Evolutionary conservation across 441 rosid species (phyloP).

Genomic region (Populus trichocarpa): DNA sequence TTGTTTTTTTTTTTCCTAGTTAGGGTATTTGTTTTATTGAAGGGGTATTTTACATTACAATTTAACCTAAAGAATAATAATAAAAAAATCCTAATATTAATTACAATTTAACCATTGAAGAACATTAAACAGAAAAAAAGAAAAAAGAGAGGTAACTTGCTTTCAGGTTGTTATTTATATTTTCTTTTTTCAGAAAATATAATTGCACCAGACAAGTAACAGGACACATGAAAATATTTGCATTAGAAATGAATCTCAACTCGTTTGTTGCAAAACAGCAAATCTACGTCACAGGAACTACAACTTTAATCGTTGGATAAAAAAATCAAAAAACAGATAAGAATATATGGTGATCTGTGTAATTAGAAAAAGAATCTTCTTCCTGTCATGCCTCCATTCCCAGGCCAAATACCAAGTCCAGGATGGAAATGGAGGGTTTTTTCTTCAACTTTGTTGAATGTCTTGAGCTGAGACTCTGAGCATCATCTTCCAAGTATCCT

Average conservation of each 20-base stretch:
- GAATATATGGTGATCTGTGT: slow-evolving; percentile 11
- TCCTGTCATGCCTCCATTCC: slow-evolving; percentile 1
- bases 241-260: slow-evolving; percentile 17
- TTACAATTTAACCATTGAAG: too few relatives aligned
- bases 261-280: slow-evolving; percentile 19
- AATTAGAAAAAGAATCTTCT: slow-evolving; percentile 15
- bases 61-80: too few relatives aligned
- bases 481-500: slow-evolving; percentile 23
- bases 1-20: too few relatives aligned
- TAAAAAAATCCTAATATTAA: too few relatives aligned
- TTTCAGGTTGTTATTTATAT: neutral
- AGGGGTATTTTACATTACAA: too few relatives aligned
- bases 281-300: slow-evolving; percentile 22
- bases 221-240: slow-evolving; percentile 1
- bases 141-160: neutral
- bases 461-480: slow-evolving; percentile 9
- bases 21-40: too few relatives aligned
- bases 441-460: slow-evolving; percentile 20
- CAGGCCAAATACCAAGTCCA: slow-evolving; percentile 10
- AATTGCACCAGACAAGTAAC: neutral
- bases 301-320: slow-evolving; percentile 16
- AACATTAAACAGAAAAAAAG: too few relatives aligned
- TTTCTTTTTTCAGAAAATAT: neutral
- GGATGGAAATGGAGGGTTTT: slow-evolving; percentile 4
- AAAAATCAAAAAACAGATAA: neutral